Evolutionary conservation across 192 early-diverging fungal genomes (phyloP).

Genomic region (Paraglomus brasilianum): DNA sequence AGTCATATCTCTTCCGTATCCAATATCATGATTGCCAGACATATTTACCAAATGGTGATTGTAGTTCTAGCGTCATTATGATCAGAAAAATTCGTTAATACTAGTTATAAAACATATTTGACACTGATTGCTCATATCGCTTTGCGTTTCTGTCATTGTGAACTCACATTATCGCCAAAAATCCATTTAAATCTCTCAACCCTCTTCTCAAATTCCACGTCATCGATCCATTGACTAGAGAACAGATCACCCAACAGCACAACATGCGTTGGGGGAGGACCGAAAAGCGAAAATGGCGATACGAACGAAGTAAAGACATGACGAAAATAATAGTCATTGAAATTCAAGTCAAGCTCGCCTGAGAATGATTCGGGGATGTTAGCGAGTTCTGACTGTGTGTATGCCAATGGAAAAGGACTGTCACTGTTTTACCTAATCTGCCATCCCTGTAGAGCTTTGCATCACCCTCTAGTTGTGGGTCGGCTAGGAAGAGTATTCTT

Average conservation of each 20-base stretch:
- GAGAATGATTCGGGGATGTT: background rate
- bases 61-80: background rate
- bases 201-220: conserved; percentile 53
- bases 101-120: no score
- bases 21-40: conserved; percentile 69
- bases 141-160: background rate
- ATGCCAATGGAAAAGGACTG: background rate
- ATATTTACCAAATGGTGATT: conserved; percentile 45
- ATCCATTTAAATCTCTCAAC: conserved; percentile 58
- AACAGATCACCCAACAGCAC: conserved; percentile 66
- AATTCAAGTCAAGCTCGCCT: conserved; percentile 49
- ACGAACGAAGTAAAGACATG: conserved; percentile 57
- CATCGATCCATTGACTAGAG: conserved; percentile 63
- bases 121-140: background rate
- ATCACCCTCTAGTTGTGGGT: conserved; percentile 70
- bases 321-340: conserved; percentile 60
- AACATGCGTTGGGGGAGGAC: conserved; percentile 49
- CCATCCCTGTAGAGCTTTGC: conserved; percentile 57
- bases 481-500: conserved; percentile 60
- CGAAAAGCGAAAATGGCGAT: conserved; percentile 34
- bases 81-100: background rate
- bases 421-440: conserved; percentile 37
- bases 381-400: background rate
- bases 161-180: conserved; percentile 40
- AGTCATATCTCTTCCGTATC: conserved; percentile 59